Evolutionary conservation across 345 rosid genomes (phyloP).

Genomic region (Viola odorata): DNA sequence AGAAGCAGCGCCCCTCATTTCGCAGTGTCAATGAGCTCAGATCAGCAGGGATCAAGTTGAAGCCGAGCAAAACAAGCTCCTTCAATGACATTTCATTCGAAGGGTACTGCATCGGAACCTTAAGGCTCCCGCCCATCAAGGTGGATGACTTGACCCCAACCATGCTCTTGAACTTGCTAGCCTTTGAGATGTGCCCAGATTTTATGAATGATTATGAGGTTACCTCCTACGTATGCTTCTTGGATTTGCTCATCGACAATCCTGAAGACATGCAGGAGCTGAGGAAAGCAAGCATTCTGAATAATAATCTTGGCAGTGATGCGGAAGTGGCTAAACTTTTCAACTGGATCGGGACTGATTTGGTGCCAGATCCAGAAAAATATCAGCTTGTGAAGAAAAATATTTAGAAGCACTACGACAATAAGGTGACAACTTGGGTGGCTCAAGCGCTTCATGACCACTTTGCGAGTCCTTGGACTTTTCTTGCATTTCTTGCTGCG

Average conservation of each 20-base stretch:
- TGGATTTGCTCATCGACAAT: conserved; percentile 16
- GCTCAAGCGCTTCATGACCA: neutral
- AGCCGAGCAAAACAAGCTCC: neutral
- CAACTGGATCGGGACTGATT: conserved; percentile 4
- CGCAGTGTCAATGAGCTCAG: conserved; percentile 12
- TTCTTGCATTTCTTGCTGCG: conserved; percentile 9
- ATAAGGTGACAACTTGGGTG: neutral
- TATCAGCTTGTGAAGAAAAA: neutral
- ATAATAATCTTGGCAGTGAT: conserved; percentile 14
- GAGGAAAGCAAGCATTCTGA: conserved; percentile 4
- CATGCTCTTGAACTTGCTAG: conserved; percentile 21
- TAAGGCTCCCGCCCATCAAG: conserved; percentile 3
- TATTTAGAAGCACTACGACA: neutral
- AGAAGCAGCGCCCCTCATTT: neutral
- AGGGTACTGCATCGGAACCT: neutral
- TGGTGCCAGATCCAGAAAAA: conserved; percentile 1
- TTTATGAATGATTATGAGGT: neutral
- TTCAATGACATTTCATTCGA: neutral
- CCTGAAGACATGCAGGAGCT: conserved; percentile 15
- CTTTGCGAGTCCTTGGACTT: conserved; percentile 15
- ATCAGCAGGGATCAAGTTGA: conserved; percentile 5
- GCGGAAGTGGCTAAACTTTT: conserved; percentile 10
- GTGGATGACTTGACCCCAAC: conserved; percentile 16
- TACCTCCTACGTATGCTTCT: conserved; percentile 11
- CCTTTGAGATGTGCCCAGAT: conserved; percentile 18